Percentiles rank a stretch among this genome's conserved stretches.
phyloP scores from a whole-genome alignment of 2,329 filamentous ascomycete species.

The Rugonectria rugulosa region DNA sequence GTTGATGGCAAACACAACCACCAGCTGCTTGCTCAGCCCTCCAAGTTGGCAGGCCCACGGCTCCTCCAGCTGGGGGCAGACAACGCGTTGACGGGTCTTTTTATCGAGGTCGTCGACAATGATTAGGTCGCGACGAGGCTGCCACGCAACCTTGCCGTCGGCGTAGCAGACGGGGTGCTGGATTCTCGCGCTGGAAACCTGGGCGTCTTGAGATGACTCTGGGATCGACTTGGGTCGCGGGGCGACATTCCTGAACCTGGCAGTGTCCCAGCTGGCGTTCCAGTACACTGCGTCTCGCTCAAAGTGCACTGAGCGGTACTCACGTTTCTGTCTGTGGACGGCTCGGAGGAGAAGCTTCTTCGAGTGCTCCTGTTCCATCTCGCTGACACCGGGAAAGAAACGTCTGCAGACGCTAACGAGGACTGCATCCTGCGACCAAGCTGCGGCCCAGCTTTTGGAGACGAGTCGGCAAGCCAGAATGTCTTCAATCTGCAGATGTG shows the following conservation, averaged over 20 bases:
- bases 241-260: not conserved
- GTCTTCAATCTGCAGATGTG: constrained; percentile 35
- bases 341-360: constrained; percentile 16
- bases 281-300: constrained; percentile 21
- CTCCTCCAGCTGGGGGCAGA: constrained; percentile 12
- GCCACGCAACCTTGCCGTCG: constrained; percentile 39
- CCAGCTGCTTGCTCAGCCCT: constrained; percentile 7
- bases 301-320: constrained; percentile 10
- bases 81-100: constrained; percentile 28
- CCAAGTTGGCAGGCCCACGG: constrained; percentile 26
- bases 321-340: constrained; percentile 22
- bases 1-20: not conserved
- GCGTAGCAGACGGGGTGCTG: constrained; percentile 30
- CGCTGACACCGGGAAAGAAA: constrained; percentile 40
- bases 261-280: constrained; percentile 20
- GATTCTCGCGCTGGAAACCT: not conserved
- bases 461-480: constrained; percentile 36
- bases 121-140: constrained; percentile 26
- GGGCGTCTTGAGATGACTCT: not conserved
- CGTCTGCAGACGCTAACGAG: constrained; percentile 27
- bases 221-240: not conserved
- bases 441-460: constrained; percentile 35
- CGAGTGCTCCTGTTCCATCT: constrained; percentile 14
- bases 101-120: constrained; percentile 38
- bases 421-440: constrained; percentile 37